These are phyloP conservation scores for Yarrowia deformans DNA, from an alignment of 805 yeast species.

Conservation along the genomic window DNA sequence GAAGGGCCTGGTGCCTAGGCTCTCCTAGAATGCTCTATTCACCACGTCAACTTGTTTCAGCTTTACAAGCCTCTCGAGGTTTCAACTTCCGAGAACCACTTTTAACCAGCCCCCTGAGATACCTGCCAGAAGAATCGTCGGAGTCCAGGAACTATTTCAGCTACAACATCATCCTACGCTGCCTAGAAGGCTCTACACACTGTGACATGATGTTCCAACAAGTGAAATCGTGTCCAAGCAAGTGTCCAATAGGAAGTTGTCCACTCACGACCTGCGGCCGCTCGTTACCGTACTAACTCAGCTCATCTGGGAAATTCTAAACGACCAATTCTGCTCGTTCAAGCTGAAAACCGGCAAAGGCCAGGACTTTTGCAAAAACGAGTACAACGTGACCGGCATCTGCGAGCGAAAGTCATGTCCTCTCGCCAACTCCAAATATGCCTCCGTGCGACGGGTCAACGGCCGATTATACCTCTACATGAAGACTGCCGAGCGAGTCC, in stretches of 20 bases:
- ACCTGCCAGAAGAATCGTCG: too few species aligned
- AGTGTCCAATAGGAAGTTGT: neutral
- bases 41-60: too few species aligned
- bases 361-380: slow-evolving; percentile 94
- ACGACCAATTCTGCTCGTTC: slow-evolving; percentile 94
- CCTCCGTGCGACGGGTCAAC: slow-evolving; percentile 51
- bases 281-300: slow-evolving; percentile 47
- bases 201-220: too few species aligned
- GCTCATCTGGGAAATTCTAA: slow-evolving; percentile 96
- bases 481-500: slow-evolving; percentile 98
- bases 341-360: slow-evolving; percentile 87
- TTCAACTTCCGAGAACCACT: too few species aligned
- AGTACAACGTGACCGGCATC: slow-evolving; percentile 92
- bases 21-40: too few species aligned
- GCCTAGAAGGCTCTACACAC: too few species aligned
- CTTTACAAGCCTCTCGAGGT: too few species aligned
- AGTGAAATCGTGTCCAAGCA: too few species aligned
- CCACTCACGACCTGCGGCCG: neutral
- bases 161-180: too few species aligned
- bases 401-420: slow-evolving; percentile 96
- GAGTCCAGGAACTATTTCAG: too few species aligned
- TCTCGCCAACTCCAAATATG: slow-evolving; percentile 68
- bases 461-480: slow-evolving; percentile 63
- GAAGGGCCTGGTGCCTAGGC: too few species aligned
- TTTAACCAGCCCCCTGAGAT: too few species aligned